phyloP scores from a whole-genome alignment of 2,329 filamentous ascomycete species.

The Talaromyces sp. region DNA sequence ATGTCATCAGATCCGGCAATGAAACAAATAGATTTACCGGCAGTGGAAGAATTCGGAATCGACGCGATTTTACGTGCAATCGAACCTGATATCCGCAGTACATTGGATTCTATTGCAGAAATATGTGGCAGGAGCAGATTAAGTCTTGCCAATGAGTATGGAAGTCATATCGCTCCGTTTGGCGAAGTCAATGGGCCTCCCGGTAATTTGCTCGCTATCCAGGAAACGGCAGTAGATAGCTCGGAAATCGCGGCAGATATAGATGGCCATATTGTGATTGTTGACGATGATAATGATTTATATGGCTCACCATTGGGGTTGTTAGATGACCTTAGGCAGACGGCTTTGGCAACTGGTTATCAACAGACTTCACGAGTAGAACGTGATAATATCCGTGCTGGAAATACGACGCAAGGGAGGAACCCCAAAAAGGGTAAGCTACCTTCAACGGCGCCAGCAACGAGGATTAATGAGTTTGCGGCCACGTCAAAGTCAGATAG shows the following conservation, averaged over 20 bases:
- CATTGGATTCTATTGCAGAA: constrained; percentile 61
- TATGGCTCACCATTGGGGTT: constrained; percentile 37
- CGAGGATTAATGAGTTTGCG: constrained; percentile 26
- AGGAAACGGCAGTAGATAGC: constrained; percentile 41
- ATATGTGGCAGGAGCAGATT: constrained; percentile 61
- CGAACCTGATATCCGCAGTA: constrained; percentile 56
- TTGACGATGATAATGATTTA: constrained; percentile 31
- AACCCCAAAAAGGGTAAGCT: not conserved
- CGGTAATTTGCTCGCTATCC: constrained; percentile 39
- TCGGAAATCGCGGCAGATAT: constrained; percentile 37
- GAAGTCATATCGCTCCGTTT: constrained; percentile 59
- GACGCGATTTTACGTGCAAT: constrained; percentile 55
- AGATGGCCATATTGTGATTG: constrained; percentile 31
- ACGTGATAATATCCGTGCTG: not conserved
- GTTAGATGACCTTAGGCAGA: constrained; percentile 33
- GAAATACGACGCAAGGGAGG: not conserved
- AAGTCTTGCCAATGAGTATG: constrained; percentile 61
- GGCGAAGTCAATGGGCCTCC: constrained; percentile 52
- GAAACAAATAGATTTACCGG: constrained; percentile 39
- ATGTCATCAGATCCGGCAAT: constrained; percentile 31
- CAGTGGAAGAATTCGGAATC: constrained; percentile 54
- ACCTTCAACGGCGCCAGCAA: not conserved
- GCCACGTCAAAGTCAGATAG: constrained; percentile 27
- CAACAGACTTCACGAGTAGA: constrained; percentile 17
- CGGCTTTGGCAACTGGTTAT: constrained; percentile 23